phyloP scores from a whole-genome alignment of 2,329 filamentous ascomycete species.

The Bipolaris gigantea region DNA sequence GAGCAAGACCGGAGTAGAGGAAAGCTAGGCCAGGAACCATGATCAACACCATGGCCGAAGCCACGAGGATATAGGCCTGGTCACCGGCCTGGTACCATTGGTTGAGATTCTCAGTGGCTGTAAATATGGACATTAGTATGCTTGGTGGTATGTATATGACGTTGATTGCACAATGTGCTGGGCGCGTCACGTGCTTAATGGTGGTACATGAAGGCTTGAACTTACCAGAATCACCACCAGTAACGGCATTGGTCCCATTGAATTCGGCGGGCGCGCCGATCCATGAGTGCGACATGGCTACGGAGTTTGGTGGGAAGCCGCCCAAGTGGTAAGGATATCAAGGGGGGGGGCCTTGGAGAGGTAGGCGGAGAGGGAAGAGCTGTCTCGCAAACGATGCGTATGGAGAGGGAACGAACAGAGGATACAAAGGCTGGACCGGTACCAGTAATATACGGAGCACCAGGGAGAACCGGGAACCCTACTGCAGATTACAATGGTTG shows the following conservation, averaged over 20 bases:
- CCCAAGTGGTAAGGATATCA: constrained; percentile 12
- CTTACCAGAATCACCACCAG: constrained; percentile 80
- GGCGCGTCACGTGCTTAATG: constrained; percentile 24
- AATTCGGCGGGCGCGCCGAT: constrained; percentile 50
- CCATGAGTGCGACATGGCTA: constrained; percentile 54
- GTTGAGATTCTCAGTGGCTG: constrained; percentile 85
- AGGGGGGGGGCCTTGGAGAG: constrained; percentile 1
- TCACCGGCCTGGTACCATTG: constrained; percentile 94
- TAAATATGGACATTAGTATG: constrained; percentile 14
- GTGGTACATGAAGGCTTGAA: constrained; percentile 29
- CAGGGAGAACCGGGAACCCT: constrained; percentile 38
- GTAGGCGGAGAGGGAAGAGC: constrained; percentile 6
- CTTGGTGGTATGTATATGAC: neutral
- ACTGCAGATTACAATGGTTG: constrained; percentile 33
- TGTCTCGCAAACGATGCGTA: constrained; percentile 17
- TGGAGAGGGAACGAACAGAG: constrained; percentile 13
- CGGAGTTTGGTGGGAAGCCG: constrained; percentile 13
- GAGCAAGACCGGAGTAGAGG: constrained; percentile 95
- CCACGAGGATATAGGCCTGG: constrained; percentile 88
- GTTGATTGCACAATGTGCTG: neutral
- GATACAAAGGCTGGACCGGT: constrained; percentile 23
- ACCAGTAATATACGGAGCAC: constrained; percentile 37
- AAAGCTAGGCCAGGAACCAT: constrained; percentile 98
- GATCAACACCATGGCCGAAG: constrained; percentile 88
- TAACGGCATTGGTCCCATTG: constrained; percentile 60